Base-by-base conservation (phyloP, 2,329 filamentous ascomycete genomes). In the Aspergillus felis region DNA sequence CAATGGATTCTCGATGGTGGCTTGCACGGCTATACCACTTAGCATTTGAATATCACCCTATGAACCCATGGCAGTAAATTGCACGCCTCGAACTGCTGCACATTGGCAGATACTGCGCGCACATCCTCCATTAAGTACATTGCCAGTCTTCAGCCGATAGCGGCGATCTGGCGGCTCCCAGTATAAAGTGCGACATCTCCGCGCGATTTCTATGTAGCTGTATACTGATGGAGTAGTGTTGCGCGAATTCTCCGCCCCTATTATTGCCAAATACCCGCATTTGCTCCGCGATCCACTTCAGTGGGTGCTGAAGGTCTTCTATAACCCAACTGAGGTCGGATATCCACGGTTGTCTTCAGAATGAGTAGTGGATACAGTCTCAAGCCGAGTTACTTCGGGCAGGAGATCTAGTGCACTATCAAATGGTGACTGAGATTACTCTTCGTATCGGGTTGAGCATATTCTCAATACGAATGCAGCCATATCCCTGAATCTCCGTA, bases 1-100 rank as follows among this genome's bases (percentile, higher is more conserved):
- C 74, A 75, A 55, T 79, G 77, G 77, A 78, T 79, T 56, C 58
- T 79, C 48, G 76, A 79, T 56, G 77, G 77, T 25, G 77, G 76
- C 4, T 52, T 76, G 42, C 70, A 74, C 61, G 77, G 77, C 1
- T 69, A 74, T 47, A 60, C 59, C 17, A 54, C 22, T 27, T 47
- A 47, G 44, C 10, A 12, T 46, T 10, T 25, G 42, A 24, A 25
- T 27, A 25, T 27, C 22, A 24, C 10, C 10, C 10, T 47, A 4
- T 38, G 14, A 38, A 32, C 4, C 32, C 20, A 27, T 24, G 22
- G 41, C 41, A 44, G 29, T 14, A 32, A 32, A 2, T 32, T 12
- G 32, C 32, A 35, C 5, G 4, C 32, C 14, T n/a, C 32, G 32
- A 3, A 38, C 6, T 38, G 32, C 41, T 22, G 22, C 44, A 47